These are phyloP conservation scores for Chenopodium berlandieri DNA, from an alignment of 148 eudicot species.

Conservation along the genomic window DNA sequence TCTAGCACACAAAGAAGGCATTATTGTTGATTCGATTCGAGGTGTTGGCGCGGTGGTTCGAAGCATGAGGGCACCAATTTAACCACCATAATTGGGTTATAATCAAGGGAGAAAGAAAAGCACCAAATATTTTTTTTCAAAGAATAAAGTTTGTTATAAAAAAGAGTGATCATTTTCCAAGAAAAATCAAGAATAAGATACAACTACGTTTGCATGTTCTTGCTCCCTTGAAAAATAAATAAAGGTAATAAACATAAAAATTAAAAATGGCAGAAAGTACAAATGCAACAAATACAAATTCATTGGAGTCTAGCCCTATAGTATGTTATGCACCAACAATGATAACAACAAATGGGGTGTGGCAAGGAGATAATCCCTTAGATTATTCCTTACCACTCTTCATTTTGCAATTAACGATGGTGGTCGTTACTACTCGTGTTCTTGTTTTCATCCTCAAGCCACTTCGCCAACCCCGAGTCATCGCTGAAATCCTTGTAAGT, in stretches of 20 bases:
- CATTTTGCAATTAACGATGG: slow-evolving; percentile 60
- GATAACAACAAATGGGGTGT: slow-evolving; percentile 76
- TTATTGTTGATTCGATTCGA: neutral
- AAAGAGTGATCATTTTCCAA: too few species aligned
- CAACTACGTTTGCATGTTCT: neutral
- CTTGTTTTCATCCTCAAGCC: slow-evolving; percentile 63
- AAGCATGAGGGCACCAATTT: neutral
- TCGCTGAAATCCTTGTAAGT: slow-evolving; percentile 77
- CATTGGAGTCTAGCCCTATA: slow-evolving; percentile 14
- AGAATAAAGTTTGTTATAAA: neutral
- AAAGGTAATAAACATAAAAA: neutral
- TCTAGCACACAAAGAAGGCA: neutral
- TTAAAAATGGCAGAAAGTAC: slow-evolving; percentile 18
- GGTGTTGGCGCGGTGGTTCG: neutral
- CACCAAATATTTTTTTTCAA: neutral
- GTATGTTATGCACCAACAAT: slow-evolving; percentile 63
- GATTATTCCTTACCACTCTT: slow-evolving; percentile 67
- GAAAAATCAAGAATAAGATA: neutral
- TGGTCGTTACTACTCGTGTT: slow-evolving; percentile 53
- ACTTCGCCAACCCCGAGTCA: slow-evolving; percentile 75
- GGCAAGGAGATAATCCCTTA: slow-evolving; percentile 78
- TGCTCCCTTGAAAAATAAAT: neutral
- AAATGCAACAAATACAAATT: neutral
- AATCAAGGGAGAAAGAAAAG: neutral
- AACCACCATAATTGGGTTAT: neutral